phyloP scores from a whole-genome alignment of 805 yeast species.

The Lipomyces chichibuensis region DNA sequence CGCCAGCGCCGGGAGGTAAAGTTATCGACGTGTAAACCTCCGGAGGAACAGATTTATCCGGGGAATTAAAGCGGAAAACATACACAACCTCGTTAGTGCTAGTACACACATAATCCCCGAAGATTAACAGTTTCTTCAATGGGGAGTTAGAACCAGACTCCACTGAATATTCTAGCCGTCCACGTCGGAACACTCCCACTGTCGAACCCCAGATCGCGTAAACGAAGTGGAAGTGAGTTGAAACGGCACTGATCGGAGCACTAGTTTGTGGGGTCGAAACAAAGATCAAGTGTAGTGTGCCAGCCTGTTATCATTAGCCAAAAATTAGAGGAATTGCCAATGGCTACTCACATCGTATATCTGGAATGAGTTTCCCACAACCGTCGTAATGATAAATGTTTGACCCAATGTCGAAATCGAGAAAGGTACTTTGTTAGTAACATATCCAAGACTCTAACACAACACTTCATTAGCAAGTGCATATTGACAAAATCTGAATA shows the following conservation, averaged over 20 bases:
- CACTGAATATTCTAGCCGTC: conserved; percentile 57
- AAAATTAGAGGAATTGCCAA: background rate
- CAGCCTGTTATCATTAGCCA: conserved; percentile 43
- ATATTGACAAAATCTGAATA: background rate
- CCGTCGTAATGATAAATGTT: conserved; percentile 83
- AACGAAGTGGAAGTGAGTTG: conserved; percentile 82
- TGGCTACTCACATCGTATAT: conserved; percentile 68
- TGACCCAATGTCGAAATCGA: conserved; percentile 87
- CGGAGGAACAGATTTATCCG: conserved; percentile 50
- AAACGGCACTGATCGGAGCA: conserved; percentile 65
- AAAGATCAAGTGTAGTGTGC: conserved; percentile 79
- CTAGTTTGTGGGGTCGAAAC: conserved; percentile 81
- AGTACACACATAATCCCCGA: conserved; percentile 79
- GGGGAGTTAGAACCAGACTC: conserved; percentile 46
- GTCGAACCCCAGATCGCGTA: conserved; percentile 73
- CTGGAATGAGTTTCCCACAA: conserved; percentile 88
- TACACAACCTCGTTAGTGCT: conserved; percentile 53
- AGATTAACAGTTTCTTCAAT: conserved; percentile 53
- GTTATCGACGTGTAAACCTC: conserved; percentile 68
- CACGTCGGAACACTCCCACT: conserved; percentile 82
- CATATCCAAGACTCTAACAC: conserved; percentile 66
- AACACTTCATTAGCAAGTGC: background rate
- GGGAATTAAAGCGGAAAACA: conserved; percentile 51
- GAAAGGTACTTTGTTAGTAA: conserved; percentile 83
- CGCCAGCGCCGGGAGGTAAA: conserved; percentile 67